Evolutionary conservation across 2,329 filamentous ascomycete genomes (phyloP).

Genomic region (Tolypocladium tropicale): DNA sequence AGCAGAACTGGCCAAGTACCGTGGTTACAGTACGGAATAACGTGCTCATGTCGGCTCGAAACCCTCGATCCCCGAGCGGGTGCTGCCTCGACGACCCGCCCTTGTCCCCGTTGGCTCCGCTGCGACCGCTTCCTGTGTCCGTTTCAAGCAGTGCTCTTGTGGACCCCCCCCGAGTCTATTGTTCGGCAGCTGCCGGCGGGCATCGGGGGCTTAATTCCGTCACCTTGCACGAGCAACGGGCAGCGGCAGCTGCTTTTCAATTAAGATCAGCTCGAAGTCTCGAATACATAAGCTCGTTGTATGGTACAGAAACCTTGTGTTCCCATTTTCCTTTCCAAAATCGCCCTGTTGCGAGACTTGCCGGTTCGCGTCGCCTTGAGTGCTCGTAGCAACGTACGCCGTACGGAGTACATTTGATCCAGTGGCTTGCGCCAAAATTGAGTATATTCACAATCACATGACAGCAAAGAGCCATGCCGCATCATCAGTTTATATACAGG

Average conservation of each 20-base stretch:
- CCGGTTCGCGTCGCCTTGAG: too few species aligned
- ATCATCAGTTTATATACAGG: not conserved
- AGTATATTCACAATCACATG: not conserved
- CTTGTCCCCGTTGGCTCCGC: not conserved
- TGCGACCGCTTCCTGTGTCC: not conserved
- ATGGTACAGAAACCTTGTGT: too few species aligned
- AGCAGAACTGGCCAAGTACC: not conserved
- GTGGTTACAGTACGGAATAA: too few species aligned
- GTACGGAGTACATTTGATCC: too few species aligned
- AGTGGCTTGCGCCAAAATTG: not conserved
- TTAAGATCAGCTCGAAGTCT: not conserved
- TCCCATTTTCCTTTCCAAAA: too few species aligned
- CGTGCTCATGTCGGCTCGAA: not conserved
- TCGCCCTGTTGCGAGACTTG: not conserved
- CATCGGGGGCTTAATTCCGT: too few species aligned
- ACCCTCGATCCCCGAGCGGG: not conserved
- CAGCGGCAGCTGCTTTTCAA: not conserved
- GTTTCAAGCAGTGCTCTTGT: not conserved
- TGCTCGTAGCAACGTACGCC: too few species aligned
- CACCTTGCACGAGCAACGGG: not conserved
- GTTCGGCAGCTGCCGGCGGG: not conserved
- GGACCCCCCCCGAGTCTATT: too few species aligned
- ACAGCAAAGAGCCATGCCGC: not conserved
- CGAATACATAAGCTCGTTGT: not conserved
- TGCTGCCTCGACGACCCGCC: not conserved